Percentiles rank a stretch among this genome's conserved stretches.
Evolutionary conservation across 495 filamentous ascomycete species (phyloP).

Genomic region (Trichodelitschia bisporula): DNA sequence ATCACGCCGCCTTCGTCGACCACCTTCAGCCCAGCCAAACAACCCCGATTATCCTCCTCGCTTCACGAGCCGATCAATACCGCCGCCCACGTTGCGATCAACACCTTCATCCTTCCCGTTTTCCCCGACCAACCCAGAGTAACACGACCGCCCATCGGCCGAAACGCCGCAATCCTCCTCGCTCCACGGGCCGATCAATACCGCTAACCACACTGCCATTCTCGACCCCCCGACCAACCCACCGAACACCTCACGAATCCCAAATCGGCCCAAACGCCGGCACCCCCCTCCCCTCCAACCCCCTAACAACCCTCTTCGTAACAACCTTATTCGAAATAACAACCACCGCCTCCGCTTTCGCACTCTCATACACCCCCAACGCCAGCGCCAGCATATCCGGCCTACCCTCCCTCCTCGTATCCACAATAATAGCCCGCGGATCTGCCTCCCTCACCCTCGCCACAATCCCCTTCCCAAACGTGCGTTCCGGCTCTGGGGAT

Average conservation of each 20-base stretch:
- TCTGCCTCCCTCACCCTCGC: conserved; percentile 3
- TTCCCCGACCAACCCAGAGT: no score
- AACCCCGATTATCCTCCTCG: no score
- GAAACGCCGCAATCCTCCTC: no score
- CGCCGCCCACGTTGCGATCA: no score
- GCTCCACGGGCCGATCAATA: no score
- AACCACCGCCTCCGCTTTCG: conserved; percentile 9
- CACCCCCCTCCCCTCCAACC: conserved; percentile 6
- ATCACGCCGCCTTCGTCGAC: no score
- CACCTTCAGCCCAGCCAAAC: no score
- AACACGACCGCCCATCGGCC: no score
- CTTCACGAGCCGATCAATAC: no score
- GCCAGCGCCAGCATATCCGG: conserved; percentile 7
- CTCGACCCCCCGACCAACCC: no score
- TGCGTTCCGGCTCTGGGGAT: conserved; percentile 2
- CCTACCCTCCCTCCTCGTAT: conserved; percentile 4
- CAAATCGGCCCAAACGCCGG: conserved; percentile 9
- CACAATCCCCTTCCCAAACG: conserved; percentile 5
- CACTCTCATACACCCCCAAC: conserved; percentile 2
- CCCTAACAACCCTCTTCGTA: conserved; percentile 8
- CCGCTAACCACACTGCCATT: background rate
- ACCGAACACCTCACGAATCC: conserved; percentile 7
- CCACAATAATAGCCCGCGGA: conserved; percentile 8
- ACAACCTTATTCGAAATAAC: conserved; percentile 7
- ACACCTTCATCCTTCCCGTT: no score